Base-by-base conservation (phyloP, 2,329 filamentous ascomycete genomes). In the Alternaria burnsii region DNA sequence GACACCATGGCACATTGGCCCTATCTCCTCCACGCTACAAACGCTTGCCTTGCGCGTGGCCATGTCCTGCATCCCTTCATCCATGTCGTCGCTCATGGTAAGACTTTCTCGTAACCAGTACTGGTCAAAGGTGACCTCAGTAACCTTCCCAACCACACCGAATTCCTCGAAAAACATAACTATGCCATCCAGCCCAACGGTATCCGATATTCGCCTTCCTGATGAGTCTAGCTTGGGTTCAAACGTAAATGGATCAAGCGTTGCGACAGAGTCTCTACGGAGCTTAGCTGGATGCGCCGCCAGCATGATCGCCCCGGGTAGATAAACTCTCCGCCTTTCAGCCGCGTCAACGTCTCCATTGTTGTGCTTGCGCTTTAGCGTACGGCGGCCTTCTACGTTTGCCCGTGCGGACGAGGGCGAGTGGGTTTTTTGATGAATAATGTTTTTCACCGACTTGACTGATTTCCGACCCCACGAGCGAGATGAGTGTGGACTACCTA, bases 271-370 rank as follows among this genome's bases (percentile, higher is more conserved):
- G 38, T 77, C 76, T 71, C 75, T 79, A n/a, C 78, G 72, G 16
- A 74, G 72, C 59, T 76, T 66, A 40, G 64, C 30, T 66, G 59
- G 54, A 22, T 66, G 52, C 36, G 57, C 74, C 30, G 76, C 77
- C n/a, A 82, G 68, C 55, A 73, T 73, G 51, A 83, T 81, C 1
- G 78, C 77, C 10, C 81, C 81, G 36, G 80, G 78, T 24, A 81
- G 59, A 67, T 83, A 82, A 14, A 78, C 57, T 46, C 41, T 64
- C 58, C 57, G 58, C 38, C 40, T 11, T 44, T 22, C 58, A 41
- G 47, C 53, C 48, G 36, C 48, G 56, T 58, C 54, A 50, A 48
- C 18, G 41, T 48, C 42, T 30, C 11, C 32, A 14, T 36, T 7
- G 5, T 36, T 14, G 44, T 52, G 41, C 32, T 51, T 43, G 47